Base-by-base conservation (phyloP, 2,329 filamentous ascomycete genomes). In the Neobulgaria alba region DNA sequence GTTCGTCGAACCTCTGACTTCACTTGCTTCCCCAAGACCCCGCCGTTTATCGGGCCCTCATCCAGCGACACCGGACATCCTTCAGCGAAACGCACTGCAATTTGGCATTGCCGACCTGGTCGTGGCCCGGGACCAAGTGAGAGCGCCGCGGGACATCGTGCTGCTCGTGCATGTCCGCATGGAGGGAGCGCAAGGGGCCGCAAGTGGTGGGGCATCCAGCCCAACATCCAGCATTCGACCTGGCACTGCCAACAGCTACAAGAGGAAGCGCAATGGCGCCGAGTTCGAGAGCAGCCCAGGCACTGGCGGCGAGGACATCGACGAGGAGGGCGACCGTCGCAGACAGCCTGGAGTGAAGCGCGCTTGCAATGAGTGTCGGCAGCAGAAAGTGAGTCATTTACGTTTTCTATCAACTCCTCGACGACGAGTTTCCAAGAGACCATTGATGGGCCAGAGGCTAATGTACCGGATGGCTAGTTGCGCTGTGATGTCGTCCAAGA, bases 401-500 rank as follows among this genome's bases (percentile, higher is more conserved):
- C 19, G 15, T n/a, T 7, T 9, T 20, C 14, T 14, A 10, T 31
- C n/a, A 31, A 41, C 41, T 36, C 36, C 16, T 39, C 33, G 35
- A 36, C 36, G 12, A 43, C 39, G 20, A 39, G 32, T 32, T 34
- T 38, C 30, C 23, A 14, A 16, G 36, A 41, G 3, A 12, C 2
- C 16, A 23, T 14, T 33, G 38, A 14, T 23, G 21, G 36, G 31
- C 10, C n/a, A 20, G 15, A 37, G 14, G 34, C 45, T 52, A 34
- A 54, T 42, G 29, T 36, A 34, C 5, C n/a, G 30, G 14, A 29
- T 45, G n/a, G 29, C 50, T 59, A 86, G 84, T 68, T 90, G 47
- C 82, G 84, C 57, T 92, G 85, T 71, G 84, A 90, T 68, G 85
- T 90, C 52, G 70, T 85, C 53, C 83, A 88, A 63, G 83, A 86